These are phyloP conservation scores for Pseudonitzschia pungens DNA, from an alignment of 108 stramenopile genomes.

Conservation along the genomic window DNA sequence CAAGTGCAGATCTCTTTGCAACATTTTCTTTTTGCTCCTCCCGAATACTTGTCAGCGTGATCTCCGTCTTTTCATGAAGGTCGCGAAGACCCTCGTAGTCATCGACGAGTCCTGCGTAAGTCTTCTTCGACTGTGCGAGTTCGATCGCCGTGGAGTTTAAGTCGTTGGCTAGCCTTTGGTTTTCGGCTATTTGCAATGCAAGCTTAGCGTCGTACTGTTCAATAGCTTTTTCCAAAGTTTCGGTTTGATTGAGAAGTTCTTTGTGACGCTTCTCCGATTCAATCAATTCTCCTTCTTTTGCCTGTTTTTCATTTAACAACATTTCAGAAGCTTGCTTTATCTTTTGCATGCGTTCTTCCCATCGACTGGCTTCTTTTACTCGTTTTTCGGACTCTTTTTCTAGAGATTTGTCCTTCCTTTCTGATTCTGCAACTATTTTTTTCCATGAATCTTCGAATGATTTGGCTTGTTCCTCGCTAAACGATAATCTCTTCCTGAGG, in stretches of 20 bases:
- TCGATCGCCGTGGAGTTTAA: not conserved
- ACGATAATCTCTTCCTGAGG: constrained; percentile 1
- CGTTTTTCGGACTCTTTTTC: constrained; percentile 12
- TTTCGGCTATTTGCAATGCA: not conserved
- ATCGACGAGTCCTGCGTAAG: not conserved
- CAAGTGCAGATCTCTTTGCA: not conserved
- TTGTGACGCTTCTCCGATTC: not conserved
- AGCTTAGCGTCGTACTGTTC: not conserved
- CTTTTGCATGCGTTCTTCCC: constrained; percentile 5
- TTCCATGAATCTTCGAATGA: constrained; percentile 13
- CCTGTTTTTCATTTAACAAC: constrained; percentile 1
- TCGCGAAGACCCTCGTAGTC: not conserved
- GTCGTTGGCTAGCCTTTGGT: not conserved
- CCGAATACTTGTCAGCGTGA: not conserved
- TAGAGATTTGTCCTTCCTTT: not conserved
- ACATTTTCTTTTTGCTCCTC: not conserved
- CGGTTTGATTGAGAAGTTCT: not conserved
- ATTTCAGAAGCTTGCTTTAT: not conserved
- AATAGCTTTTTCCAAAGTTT: not conserved
- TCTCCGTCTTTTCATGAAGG: not conserved
- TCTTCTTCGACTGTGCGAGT: not conserved
- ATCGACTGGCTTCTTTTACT: constrained; percentile 1
- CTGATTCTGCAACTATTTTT: not conserved
- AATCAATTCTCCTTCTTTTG: constrained; percentile 3
- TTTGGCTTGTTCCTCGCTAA: constrained; percentile 4